These are phyloP conservation scores for Tuber melanosporum DNA, from an alignment of 495 filamentous ascomycete genomes.

Conservation along the genomic window DNA sequence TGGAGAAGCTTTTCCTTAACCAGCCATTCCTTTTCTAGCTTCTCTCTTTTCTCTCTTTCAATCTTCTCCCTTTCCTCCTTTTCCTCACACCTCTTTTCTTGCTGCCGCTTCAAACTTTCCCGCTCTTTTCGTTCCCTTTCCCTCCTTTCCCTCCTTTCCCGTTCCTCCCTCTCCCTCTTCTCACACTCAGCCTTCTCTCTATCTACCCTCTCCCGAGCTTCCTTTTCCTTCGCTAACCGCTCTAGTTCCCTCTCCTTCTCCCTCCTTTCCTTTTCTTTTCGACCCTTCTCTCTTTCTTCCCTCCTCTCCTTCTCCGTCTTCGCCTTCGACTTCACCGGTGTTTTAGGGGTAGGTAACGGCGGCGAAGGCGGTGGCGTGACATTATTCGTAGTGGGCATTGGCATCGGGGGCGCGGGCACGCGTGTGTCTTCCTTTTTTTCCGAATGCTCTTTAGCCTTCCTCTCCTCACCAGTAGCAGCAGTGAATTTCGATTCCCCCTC, in stretches of 20 bases:
- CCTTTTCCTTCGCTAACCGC: conserved; percentile 37
- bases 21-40: conserved; percentile 19
- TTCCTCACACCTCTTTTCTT: conserved; percentile 45
- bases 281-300: conserved; percentile 31
- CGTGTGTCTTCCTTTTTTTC: conserved; percentile 14
- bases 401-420: conserved; percentile 20
- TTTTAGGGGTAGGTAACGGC: conserved; percentile 21
- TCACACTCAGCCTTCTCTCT: conserved; percentile 22
- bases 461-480: conserved; percentile 11
- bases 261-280: conserved; percentile 34
- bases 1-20: conserved; percentile 12
- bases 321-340: conserved; percentile 28
- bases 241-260: conserved; percentile 9
- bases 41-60: conserved; percentile 37
- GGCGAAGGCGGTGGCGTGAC: conserved; percentile 29
- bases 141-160: conserved; percentile 34
- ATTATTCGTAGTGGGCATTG: conserved; percentile 22
- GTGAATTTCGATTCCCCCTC: conserved; percentile 7
- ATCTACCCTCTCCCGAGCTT: conserved; percentile 44
- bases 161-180: conserved; percentile 12
- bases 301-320: conserved; percentile 47
- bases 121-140: conserved; percentile 36
- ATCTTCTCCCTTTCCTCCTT: conserved; percentile 16
- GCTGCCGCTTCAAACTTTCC: conserved; percentile 42
- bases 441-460: conserved; percentile 30